These are phyloP conservation scores for Metarhizium brunneum DNA, from an alignment of 2,329 filamentous ascomycete species.

Conservation along the genomic window DNA sequence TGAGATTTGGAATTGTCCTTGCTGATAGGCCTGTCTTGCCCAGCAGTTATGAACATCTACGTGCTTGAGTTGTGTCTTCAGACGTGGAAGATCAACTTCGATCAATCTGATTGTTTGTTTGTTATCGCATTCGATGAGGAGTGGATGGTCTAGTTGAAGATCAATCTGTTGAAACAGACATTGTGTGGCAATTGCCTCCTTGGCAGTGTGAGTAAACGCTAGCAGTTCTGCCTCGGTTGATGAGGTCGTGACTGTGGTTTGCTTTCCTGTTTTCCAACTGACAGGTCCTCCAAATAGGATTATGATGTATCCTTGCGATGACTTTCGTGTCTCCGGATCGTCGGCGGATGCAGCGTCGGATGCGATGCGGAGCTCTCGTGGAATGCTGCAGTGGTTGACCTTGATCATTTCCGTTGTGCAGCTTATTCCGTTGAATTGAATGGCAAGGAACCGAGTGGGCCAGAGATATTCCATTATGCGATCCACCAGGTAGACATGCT, in stretches of 20 bases:
- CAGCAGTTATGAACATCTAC: slow-evolving; percentile 5
- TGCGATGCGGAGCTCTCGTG: neutral
- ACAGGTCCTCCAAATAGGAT: neutral
- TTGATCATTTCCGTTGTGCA: neutral
- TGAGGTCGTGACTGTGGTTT: neutral
- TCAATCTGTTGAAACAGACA: neutral
- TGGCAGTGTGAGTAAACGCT: neutral
- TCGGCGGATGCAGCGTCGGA: neutral
- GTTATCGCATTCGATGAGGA: neutral
- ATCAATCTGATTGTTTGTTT: neutral
- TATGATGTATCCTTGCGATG: neutral
- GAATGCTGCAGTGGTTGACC: too few species aligned
- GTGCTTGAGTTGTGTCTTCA: slow-evolving; percentile 2
- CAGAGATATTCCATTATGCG: neutral
- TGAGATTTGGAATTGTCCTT: slow-evolving; percentile 2
- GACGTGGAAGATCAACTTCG: neutral
- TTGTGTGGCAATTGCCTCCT: neutral
- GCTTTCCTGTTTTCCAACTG: neutral
- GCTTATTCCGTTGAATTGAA: neutral
- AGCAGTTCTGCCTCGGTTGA: neutral
- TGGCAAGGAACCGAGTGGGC: neutral
- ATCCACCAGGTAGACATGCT: neutral
- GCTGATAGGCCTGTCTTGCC: slow-evolving; percentile 2
- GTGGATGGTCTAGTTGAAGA: neutral
- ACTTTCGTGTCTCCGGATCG: neutral